These are phyloP conservation scores for Amphicarpaea edgeworthii DNA, from an alignment of 306 rosid genomes.

Conservation along the genomic window DNA sequence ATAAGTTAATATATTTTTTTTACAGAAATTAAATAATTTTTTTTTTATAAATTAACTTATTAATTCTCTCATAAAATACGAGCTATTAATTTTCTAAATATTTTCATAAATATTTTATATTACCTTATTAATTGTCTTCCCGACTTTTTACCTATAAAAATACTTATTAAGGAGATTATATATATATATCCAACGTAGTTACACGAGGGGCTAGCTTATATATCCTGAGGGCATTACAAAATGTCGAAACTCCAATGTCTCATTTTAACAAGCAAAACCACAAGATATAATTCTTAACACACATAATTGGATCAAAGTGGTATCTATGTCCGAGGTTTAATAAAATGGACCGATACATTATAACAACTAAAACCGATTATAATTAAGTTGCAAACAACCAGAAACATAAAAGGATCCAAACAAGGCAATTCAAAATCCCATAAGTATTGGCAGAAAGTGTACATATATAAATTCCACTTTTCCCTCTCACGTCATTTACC, in stretches of 20 bases:
- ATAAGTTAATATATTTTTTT: no score
- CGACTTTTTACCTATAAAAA: no score
- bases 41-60: no score
- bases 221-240: no score
- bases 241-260: not conserved
- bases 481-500: not conserved
- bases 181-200: no score
- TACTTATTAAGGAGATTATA: no score
- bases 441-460: not conserved
- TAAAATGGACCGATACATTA: not conserved
- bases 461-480: not conserved
- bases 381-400: not conserved
- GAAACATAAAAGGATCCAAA: not conserved
- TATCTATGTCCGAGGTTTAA: not conserved
- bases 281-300: not conserved
- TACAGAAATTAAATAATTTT: no score
- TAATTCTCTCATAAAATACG: no score
- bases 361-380: not conserved
- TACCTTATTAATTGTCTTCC: no score
- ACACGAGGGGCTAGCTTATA: no score
- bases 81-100: no score
- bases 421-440: not conserved
- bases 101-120: no score
- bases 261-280: not conserved
- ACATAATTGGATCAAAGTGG: not conserved